These are phyloP conservation scores for Chimonanthus salicifolius DNA, from an alignment of 164 flowering plant species.

Conservation along the genomic window DNA sequence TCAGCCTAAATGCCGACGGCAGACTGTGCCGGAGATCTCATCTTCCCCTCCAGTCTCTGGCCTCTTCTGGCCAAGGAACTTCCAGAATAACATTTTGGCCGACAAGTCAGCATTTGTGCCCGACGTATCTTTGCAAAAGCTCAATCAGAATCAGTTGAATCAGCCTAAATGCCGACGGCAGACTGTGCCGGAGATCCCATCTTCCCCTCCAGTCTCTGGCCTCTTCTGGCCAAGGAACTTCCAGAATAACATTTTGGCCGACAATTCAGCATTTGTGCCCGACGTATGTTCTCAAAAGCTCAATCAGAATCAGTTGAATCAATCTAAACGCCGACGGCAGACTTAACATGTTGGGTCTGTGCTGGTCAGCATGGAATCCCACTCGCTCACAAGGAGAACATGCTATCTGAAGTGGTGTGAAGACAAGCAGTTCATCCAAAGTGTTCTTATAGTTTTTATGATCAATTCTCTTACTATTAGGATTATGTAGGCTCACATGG, in stretches of 20 bases:
- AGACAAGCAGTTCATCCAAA: not conserved
- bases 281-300: slow-evolving; percentile 28
- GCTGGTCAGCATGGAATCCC: not conserved
- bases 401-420: not conserved
- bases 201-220: slow-evolving; percentile 19
- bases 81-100: slow-evolving; percentile 8
- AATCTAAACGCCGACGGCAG: not conserved
- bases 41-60: slow-evolving; percentile 81
- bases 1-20: not conserved
- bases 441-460: too few relatives aligned
- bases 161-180: not conserved
- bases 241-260: slow-evolving; percentile 14
- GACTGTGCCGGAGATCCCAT: not conserved
- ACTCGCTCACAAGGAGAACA: not conserved
- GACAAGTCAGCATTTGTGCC: slow-evolving; percentile 57
- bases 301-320: not conserved
- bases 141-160: not conserved
- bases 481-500: not conserved
- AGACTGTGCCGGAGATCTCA: slow-evolving; percentile 7
- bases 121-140: slow-evolving; percentile 29
- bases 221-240: slow-evolving; percentile 55
- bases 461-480: too few relatives aligned
- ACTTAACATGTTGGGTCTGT: not conserved
- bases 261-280: slow-evolving; percentile 52
- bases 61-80: slow-evolving; percentile 54